Evolutionary conservation across 2,329 filamentous ascomycete species (phyloP).

Genomic region (Onygenales sp.): DNA sequence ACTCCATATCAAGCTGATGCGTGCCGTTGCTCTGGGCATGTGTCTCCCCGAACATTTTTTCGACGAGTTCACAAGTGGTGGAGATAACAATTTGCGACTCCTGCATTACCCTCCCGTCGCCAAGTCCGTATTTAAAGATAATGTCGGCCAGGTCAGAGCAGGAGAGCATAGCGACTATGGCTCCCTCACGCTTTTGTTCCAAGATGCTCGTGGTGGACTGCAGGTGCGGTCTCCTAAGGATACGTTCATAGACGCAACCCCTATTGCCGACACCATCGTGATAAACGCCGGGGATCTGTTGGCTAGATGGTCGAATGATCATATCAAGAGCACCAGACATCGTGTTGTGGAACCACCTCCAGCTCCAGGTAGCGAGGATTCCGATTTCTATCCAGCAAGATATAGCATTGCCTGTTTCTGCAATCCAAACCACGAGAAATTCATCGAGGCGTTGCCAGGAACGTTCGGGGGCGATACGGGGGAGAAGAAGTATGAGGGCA

Average conservation of each 20-base stretch:
- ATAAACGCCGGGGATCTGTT: conserved; percentile 84
- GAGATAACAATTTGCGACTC: conserved; percentile 62
- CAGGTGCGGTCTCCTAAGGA: conserved; percentile 63
- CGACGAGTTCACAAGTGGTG: conserved; percentile 60
- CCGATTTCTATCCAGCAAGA: conserved; percentile 57
- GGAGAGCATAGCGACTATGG: conserved; percentile 66
- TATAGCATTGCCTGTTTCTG: conserved; percentile 93
- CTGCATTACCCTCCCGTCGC: conserved; percentile 66
- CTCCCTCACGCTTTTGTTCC: conserved; percentile 44
- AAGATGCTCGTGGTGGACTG: conserved; percentile 48
- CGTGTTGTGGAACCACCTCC: conserved; percentile 76
- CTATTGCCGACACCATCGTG: conserved; percentile 72
- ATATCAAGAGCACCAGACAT: conserved; percentile 82
- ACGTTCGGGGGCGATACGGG: conserved; percentile 54
- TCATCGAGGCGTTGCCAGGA: conserved; percentile 72
- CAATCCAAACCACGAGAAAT: conserved; percentile 68
- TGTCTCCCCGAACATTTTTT: conserved; percentile 64
- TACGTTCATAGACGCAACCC: conserved; percentile 71
- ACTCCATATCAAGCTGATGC: conserved; percentile 71
- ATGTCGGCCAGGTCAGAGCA: conserved; percentile 62
- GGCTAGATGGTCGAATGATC: conserved; percentile 82
- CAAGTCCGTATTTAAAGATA: conserved; percentile 55
- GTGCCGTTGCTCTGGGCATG: conserved; percentile 75
- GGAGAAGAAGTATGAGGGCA: conserved; percentile 68
- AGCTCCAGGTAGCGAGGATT: conserved; percentile 36